phyloP scores from a whole-genome alignment of 495 filamentous ascomycete genomes.

The Penicillium arizonense region DNA sequence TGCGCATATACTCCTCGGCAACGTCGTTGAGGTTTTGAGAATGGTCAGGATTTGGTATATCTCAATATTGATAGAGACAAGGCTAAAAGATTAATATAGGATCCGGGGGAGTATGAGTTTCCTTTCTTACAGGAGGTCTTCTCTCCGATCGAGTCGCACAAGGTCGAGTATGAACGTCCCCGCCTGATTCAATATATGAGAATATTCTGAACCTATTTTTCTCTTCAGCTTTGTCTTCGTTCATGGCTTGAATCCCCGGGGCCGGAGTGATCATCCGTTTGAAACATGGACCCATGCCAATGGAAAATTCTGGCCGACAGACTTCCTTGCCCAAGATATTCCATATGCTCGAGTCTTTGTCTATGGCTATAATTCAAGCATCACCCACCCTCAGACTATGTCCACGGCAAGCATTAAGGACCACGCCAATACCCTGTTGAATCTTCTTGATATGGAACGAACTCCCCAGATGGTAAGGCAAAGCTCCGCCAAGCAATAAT shows the following conservation, averaged over 20 bases:
- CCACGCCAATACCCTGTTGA: constrained; percentile 38
- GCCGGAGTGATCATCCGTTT: constrained; percentile 37
- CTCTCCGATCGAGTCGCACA: constrained; percentile 26
- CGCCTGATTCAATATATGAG: background rate
- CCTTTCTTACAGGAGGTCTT: constrained; percentile 37
- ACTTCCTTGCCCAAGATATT: constrained; percentile 40
- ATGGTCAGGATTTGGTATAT: background rate
- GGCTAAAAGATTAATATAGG: constrained; percentile 12
- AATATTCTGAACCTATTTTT: background rate
- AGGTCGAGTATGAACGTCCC: constrained; percentile 27
- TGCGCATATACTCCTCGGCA: background rate
- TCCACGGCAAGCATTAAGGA: constrained; percentile 39
- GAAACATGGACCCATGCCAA: constrained; percentile 40
- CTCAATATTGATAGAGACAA: background rate
- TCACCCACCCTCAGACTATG: constrained; percentile 37
- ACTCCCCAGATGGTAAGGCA: constrained; percentile 21
- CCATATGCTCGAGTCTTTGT: constrained; percentile 38
- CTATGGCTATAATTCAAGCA: constrained; percentile 45
- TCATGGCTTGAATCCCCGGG: constrained; percentile 38
- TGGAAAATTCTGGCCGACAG: constrained; percentile 40
- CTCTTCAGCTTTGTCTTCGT: constrained; percentile 35
- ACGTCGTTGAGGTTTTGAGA: background rate
- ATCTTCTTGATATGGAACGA: constrained; percentile 35
- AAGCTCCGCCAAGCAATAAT: no score
- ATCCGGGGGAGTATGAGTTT: constrained; percentile 27